phyloP scores from a whole-genome alignment of 1,139 yeast species.

The Yamadazyma diospyri region DNA sequence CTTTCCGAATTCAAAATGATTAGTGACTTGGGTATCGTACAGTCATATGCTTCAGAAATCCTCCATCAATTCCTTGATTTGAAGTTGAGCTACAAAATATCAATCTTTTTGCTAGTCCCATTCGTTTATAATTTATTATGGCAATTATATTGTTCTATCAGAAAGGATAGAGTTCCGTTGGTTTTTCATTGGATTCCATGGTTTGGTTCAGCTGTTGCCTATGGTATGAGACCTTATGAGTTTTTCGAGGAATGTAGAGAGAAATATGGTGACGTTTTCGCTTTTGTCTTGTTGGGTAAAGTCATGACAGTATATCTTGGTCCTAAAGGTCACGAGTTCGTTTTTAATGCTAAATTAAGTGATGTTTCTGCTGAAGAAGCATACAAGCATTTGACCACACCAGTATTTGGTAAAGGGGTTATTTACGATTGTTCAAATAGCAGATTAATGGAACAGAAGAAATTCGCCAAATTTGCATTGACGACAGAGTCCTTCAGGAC shows the following conservation, averaged over 20 bases:
- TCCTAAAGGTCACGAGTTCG: slow-evolving; percentile 96
- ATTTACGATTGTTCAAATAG: slow-evolving; percentile 94
- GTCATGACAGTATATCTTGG: slow-evolving; percentile 96
- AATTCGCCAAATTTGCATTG: slow-evolving; percentile 87
- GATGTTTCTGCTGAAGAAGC: slow-evolving; percentile 97
- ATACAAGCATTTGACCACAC: slow-evolving; percentile 90
- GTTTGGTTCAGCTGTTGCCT: slow-evolving; percentile 85
- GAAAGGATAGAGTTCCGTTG: slow-evolving; percentile 81
- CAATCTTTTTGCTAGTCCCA: slow-evolving; percentile 42
- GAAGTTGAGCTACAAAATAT: slow-evolving; percentile 29
- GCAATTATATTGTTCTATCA: slow-evolving; percentile 68
- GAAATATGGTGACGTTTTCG: slow-evolving; percentile 88
- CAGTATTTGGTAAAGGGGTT: slow-evolving; percentile 96
- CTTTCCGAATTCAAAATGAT: no score
- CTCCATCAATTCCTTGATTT: slow-evolving; percentile 12
- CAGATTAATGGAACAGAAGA: slow-evolving; percentile 96
- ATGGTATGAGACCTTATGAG: slow-evolving; percentile 91
- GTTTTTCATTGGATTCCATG: slow-evolving; percentile 95
- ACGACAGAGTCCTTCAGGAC: slow-evolving; percentile 78
- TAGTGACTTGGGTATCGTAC: not conserved
- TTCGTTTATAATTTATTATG: slow-evolving; percentile 59
- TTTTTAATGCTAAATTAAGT: slow-evolving; percentile 81
- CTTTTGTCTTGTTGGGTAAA: slow-evolving; percentile 84
- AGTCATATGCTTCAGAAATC: not conserved
- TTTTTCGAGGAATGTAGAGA: slow-evolving; percentile 76